phyloP scores from a whole-genome alignment of 768 basidiomycete genomes.

The Paxillus involutus region DNA sequence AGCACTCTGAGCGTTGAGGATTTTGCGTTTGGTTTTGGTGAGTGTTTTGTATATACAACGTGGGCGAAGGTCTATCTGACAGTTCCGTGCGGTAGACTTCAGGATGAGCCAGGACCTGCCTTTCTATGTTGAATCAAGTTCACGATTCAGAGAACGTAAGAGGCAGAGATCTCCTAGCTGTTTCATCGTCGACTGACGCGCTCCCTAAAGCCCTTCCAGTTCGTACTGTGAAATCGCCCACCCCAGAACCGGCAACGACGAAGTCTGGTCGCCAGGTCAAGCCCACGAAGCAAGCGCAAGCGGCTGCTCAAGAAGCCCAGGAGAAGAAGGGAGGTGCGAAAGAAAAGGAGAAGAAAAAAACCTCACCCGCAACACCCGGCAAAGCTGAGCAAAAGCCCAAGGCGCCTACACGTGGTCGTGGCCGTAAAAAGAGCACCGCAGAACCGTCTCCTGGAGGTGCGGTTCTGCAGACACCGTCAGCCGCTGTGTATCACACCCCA shows the following conservation, averaged over 20 bases:
- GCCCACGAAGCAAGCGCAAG: conserved; percentile 16
- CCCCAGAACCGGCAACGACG: conserved; percentile 15
- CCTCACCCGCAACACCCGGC: not conserved
- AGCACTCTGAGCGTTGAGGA: conserved; percentile 18
- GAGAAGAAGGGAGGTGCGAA: not conserved
- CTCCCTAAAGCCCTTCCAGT: conserved; percentile 12
- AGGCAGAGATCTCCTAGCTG: not conserved
- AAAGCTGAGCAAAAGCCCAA: not conserved
- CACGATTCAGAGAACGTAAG: conserved; percentile 27
- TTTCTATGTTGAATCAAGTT: conserved; percentile 26
- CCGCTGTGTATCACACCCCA: conserved; percentile 5
- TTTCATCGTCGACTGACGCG: conserved; percentile 2
- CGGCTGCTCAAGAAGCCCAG: conserved; percentile 3
- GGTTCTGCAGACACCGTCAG: not conserved
- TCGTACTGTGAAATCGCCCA: conserved; percentile 2
- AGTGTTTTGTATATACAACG: conserved; percentile 1
- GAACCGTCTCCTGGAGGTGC: not conserved
- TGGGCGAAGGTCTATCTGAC: not conserved
- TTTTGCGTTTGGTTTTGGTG: conserved; percentile 32
- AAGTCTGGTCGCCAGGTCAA: conserved; percentile 25
- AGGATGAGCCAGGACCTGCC: conserved; percentile 31
- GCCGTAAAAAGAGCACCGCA: not conserved
- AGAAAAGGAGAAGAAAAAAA: conserved; percentile 6
- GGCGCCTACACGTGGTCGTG: not conserved
- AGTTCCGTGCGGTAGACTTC: conserved; percentile 17